Percentiles rank a stretch among this genome's conserved stretches.
Conservation (phyloP, 352 stramenopile species). For the Pythium graminicola region DNA sequence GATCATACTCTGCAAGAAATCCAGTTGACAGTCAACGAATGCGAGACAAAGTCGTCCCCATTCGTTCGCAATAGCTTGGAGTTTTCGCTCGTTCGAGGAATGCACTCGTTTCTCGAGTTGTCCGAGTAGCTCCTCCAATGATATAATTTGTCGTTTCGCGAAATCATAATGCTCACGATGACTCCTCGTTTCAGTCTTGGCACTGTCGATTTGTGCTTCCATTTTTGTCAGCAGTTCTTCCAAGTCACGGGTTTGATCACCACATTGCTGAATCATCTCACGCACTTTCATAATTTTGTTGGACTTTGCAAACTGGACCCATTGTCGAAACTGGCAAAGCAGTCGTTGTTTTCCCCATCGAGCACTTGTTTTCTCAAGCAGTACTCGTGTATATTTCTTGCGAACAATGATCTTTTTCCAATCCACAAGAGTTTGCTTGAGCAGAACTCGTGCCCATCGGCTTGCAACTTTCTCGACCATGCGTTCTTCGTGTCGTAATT, state of each 20-base stretch:
- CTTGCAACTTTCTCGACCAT: slow-evolving; percentile 54
- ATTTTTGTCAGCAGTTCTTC: slow-evolving; percentile 44
- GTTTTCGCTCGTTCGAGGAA: slow-evolving; percentile 46
- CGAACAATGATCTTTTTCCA: slow-evolving; percentile 69
- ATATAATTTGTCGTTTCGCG: slow-evolving; percentile 48
- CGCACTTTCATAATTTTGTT: slow-evolving; percentile 30
- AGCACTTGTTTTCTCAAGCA: slow-evolving; percentile 50
- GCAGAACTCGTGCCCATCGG: slow-evolving; percentile 42
- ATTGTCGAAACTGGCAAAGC: slow-evolving; percentile 37
- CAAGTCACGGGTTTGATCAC: slow-evolving; percentile 41
- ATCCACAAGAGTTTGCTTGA: slow-evolving; percentile 52
- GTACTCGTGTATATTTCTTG: slow-evolving; percentile 65
- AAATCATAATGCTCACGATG: slow-evolving; percentile 58
- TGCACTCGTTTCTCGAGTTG: slow-evolving; percentile 45
- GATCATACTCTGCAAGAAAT: slow-evolving; percentile 59
- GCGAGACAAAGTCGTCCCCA: slow-evolving; percentile 52
- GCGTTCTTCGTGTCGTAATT: slow-evolving; percentile 52
- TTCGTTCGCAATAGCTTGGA: slow-evolving; percentile 58
- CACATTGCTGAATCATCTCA: slow-evolving; percentile 40
- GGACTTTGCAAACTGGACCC: slow-evolving; percentile 32
- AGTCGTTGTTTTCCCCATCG: slow-evolving; percentile 48
- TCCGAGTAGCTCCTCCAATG: slow-evolving; percentile 43
- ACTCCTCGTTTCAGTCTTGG: slow-evolving; percentile 35
- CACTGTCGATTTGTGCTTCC: slow-evolving; percentile 45
- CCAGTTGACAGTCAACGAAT: slow-evolving; percentile 48